Base-by-base conservation (phyloP, 192 early-diverging fungal species). In the Coemansia brasiliensis region DNA sequence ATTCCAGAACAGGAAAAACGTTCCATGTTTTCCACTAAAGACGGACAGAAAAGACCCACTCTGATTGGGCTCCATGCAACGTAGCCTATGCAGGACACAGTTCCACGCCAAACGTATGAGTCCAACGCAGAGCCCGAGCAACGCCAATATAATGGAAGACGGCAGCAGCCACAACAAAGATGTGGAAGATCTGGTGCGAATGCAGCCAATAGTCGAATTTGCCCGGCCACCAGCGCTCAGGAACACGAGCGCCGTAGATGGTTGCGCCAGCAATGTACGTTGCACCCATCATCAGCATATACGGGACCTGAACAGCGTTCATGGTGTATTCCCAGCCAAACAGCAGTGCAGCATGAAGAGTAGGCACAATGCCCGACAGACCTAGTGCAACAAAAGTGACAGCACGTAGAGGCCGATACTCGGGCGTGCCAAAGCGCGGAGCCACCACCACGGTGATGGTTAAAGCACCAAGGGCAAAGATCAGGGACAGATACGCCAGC, bases 181-280 rank as follows among this genome's bases (percentile, higher is more conserved):
- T 22, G 55, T 97, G 94, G 61, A 92, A 95, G 39, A 97, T 93
- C 78, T 97, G 94, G 64, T 94, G 94, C 32, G 89, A 92, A 67
- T 82, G 84, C 63, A 88, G 84, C 83, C 83, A 90, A 52, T 87
- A 81, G 63, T 94, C 91, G 54, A 92, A 92, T 59, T 69, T 82
- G 2, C 93, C 92, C 5, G 95, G 95, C 63, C 77, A 89, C 83
- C 85, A 87, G 40, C 87, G 69, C 71, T 97, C 94, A n/a, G 94
- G 94, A 13, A 90, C 67, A 12, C 92, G 77, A 20, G 71, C 69
- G n/a, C 86, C 92, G 59, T 98, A 98, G 20, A 98, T 85, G 18
- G 89, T 59, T 24, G 92, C 92, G 16, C 95, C 95, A 27, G 77
- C 41, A 41, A 95, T 75, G 67, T 98, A 98, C 22, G 81, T 83